A percentile compares a stretch with the other conserved stretches of the same genome.
Conservation (phyloP, 805 yeast species). For the Kodamaea kakaduensis region DNA sequence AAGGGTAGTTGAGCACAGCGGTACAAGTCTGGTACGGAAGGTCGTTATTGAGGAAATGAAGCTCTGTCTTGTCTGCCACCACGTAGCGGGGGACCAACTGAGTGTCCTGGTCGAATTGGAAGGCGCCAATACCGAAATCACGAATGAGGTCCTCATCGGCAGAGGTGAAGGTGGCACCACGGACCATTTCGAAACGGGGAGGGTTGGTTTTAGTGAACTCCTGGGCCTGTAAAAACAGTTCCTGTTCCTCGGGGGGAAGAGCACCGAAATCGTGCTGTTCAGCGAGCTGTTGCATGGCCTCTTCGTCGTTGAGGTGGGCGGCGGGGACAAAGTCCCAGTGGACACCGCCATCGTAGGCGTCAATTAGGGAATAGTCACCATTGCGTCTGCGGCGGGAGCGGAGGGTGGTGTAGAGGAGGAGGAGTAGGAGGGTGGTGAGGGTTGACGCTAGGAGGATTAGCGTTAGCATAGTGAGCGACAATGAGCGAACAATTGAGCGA, state of each 20-base stretch:
- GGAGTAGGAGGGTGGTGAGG: neutral
- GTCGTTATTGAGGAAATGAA: conserved; percentile 34
- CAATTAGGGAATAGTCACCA: conserved; percentile 9
- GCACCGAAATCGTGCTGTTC: conserved; percentile 34
- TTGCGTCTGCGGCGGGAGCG: conserved; percentile 7
- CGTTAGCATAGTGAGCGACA: no score
- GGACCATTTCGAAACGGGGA: conserved; percentile 25
- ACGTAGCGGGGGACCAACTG: conserved; percentile 28
- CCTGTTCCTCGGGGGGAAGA: conserved; percentile 41
- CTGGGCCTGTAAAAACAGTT: conserved; percentile 31
- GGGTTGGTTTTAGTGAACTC: conserved; percentile 31
- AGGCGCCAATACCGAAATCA: conserved; percentile 38
- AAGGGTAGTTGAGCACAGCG: conserved; percentile 34
- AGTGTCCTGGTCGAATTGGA: conserved; percentile 36
- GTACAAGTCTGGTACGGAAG: conserved; percentile 39
- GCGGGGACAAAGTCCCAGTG: conserved; percentile 21
- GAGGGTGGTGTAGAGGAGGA: neutral
- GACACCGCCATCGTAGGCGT: conserved; percentile 9
- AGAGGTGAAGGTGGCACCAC: conserved; percentile 31
- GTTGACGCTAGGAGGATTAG: no score
- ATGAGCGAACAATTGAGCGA: no score
- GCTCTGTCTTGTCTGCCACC: conserved; percentile 39
- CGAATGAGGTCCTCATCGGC: conserved; percentile 16
- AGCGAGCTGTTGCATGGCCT: conserved; percentile 29
- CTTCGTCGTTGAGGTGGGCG: conserved; percentile 40